phyloP scores from a whole-genome alignment of 306 rosid genomes.

The Arachis stenosperma region DNA sequence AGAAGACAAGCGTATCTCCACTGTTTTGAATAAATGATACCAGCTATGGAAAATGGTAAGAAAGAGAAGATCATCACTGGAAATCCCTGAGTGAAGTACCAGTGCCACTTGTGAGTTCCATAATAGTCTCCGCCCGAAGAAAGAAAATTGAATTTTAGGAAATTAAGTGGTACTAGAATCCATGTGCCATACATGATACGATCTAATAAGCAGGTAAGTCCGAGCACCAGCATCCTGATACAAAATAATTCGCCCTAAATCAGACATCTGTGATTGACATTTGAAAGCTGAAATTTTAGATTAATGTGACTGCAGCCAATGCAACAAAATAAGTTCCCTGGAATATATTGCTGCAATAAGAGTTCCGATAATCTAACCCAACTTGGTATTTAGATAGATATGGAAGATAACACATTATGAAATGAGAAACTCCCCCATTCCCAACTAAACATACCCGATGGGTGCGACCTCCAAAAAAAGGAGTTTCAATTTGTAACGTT shows the following conservation, averaged over 20 bases:
- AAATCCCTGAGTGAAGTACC: slow-evolving; percentile 98
- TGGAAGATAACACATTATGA: neutral
- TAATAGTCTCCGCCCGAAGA: slow-evolving; percentile 95
- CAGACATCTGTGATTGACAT: no score
- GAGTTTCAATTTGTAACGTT: slow-evolving; percentile 60
- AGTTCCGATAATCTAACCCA: neutral
- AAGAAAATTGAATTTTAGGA: slow-evolving; percentile 90
- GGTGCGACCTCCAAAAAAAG: slow-evolving; percentile 79
- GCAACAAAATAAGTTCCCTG: neutral
- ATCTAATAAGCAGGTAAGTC: slow-evolving; percentile 69
- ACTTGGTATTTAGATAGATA: slow-evolving; percentile 23
- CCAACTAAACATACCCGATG: slow-evolving; percentile 65
- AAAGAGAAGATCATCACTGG: slow-evolving; percentile 76
- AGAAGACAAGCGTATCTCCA: slow-evolving; percentile 86
- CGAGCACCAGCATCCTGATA: slow-evolving; percentile 79
- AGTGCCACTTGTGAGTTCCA: slow-evolving; percentile 98
- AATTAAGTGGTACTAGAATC: slow-evolving; percentile 87
- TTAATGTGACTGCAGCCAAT: no score
- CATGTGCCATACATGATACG: slow-evolving; percentile 79
- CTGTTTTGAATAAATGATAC: slow-evolving; percentile 70
- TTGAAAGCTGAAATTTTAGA: no score
- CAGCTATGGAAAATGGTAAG: slow-evolving; percentile 82
- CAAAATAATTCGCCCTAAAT: neutral
- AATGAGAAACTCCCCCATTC: no score
- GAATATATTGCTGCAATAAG: neutral